phyloP scores from a whole-genome alignment of 108 stramenopile species.

The Skeletonema potamos region DNA sequence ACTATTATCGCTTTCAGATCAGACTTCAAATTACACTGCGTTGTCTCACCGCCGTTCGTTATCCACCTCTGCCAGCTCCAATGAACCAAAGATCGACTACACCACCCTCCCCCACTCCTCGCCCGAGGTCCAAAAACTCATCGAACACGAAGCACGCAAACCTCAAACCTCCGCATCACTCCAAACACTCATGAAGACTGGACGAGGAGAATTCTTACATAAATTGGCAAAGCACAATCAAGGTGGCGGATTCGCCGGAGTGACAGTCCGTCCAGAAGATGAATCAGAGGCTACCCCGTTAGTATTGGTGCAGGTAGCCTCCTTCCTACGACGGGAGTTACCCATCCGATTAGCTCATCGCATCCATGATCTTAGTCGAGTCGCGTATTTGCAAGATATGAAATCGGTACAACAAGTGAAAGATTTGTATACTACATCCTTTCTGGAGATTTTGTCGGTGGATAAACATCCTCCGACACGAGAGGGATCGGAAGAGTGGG shows the following conservation, averaged over 20 bases:
- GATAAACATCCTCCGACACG: slow-evolving; percentile 69
- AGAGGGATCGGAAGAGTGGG: slow-evolving; percentile 61
- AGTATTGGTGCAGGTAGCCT: slow-evolving; percentile 70
- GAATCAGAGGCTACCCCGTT: slow-evolving; percentile 41
- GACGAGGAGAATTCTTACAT: slow-evolving; percentile 78
- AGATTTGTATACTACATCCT: slow-evolving; percentile 88
- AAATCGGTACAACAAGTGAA: slow-evolving; percentile 72
- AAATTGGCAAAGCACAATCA: slow-evolving; percentile 41
- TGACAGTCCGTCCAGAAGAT: slow-evolving; percentile 15
- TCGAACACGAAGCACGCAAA: slow-evolving; percentile 24
- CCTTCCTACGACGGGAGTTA: slow-evolving; percentile 92
- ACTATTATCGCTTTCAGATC: not conserved
- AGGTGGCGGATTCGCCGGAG: slow-evolving; percentile 8
- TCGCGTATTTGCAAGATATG: slow-evolving; percentile 81
- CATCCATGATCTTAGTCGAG: slow-evolving; percentile 87
- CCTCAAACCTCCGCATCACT: slow-evolving; percentile 71
- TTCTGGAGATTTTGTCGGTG: slow-evolving; percentile 78
- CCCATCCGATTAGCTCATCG: slow-evolving; percentile 98
- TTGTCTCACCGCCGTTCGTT: not conserved
- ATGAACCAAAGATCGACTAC: slow-evolving; percentile 8
- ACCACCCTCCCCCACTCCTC: slow-evolving; percentile 16
- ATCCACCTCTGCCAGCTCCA: not conserved
- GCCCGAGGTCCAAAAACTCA: slow-evolving; percentile 13
- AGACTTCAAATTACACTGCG: not conserved
- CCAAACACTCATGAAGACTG: slow-evolving; percentile 84